These are phyloP conservation scores for Daldinia bambusicola DNA, from an alignment of 495 filamentous ascomycete species.

Conservation along the genomic window DNA sequence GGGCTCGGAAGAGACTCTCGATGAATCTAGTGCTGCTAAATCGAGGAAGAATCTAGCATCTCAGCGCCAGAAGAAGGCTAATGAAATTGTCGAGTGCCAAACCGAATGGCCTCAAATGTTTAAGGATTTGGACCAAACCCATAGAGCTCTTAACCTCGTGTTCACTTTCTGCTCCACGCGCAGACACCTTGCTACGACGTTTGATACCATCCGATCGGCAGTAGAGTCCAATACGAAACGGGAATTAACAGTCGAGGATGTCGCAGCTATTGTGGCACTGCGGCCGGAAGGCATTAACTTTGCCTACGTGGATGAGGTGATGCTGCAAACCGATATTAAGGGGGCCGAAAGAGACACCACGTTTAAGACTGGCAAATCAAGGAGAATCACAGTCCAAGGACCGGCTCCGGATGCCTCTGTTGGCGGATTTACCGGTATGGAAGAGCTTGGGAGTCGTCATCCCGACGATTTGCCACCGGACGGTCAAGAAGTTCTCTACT, in stretches of 20 bases:
- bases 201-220: constrained; percentile 83
- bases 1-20: constrained; percentile 1
- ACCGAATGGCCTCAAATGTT: constrained; percentile 79
- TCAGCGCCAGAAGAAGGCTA: constrained; percentile 38
- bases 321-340: constrained; percentile 79
- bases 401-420: constrained; percentile 61
- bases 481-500: constrained; percentile 76
- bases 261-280: constrained; percentile 82
- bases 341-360: constrained; percentile 68
- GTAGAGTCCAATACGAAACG: constrained; percentile 85
- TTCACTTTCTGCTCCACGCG: constrained; percentile 95
- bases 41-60: constrained; percentile 6
- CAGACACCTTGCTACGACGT: constrained; percentile 90
- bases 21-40: constrained; percentile 41
- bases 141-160: constrained; percentile 88
- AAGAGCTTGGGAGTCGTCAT: constrained; percentile 48
- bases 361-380: constrained; percentile 58
- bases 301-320: constrained; percentile 84
- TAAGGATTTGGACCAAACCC: constrained; percentile 75
- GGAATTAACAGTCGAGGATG: constrained; percentile 75
- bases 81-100: constrained; percentile 31
- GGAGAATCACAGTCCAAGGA: constrained; percentile 51
- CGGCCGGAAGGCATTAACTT: constrained; percentile 82
- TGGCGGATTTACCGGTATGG: constrained; percentile 59
- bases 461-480: constrained; percentile 50